A percentile compares a stretch with the other conserved stretches of the same genome.
Conservation (phyloP, 345 rosid species). For the Pugionium cornutum region DNA sequence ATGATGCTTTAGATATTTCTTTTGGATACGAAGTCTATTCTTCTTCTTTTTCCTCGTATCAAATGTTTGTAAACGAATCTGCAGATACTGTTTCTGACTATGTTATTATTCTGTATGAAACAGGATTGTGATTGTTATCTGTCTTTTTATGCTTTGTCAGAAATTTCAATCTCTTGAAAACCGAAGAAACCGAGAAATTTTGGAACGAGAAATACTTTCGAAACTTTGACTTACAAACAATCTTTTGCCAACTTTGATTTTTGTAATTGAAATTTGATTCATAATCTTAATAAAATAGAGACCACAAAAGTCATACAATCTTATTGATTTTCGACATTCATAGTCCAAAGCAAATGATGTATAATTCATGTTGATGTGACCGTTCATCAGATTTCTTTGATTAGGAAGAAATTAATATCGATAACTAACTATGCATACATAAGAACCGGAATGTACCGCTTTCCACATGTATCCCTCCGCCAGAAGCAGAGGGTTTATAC, state of each 20-base stretch:
- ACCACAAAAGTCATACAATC: too few relatives aligned
- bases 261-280: neutral
- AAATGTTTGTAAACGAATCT: neutral
- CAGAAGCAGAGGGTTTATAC: constrained; percentile 3
- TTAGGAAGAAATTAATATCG: neutral
- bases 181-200: constrained; percentile 38
- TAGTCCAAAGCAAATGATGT: constrained; percentile 3
- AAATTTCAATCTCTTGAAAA: constrained; percentile 48
- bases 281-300: neutral
- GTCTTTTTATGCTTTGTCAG: constrained; percentile 63
- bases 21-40: neutral
- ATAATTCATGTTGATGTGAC: neutral
- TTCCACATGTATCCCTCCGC: constrained; percentile 1
- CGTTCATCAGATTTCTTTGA: neutral
- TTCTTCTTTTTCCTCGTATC: constrained; percentile 12
- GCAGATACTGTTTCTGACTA: constrained; percentile 1
- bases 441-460: constrained; percentile 23
- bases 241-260: neutral
- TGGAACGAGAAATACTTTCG: constrained; percentile 20
- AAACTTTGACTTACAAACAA: neutral
- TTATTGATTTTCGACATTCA: too few relatives aligned
- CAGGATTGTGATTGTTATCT: constrained; percentile 80
- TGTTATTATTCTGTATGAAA: constrained; percentile 10
- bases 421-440: neutral
- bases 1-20: neutral